phyloP scores from a whole-genome alignment of 2,329 filamentous ascomycete species.

The Xylaria arbuscula region DNA sequence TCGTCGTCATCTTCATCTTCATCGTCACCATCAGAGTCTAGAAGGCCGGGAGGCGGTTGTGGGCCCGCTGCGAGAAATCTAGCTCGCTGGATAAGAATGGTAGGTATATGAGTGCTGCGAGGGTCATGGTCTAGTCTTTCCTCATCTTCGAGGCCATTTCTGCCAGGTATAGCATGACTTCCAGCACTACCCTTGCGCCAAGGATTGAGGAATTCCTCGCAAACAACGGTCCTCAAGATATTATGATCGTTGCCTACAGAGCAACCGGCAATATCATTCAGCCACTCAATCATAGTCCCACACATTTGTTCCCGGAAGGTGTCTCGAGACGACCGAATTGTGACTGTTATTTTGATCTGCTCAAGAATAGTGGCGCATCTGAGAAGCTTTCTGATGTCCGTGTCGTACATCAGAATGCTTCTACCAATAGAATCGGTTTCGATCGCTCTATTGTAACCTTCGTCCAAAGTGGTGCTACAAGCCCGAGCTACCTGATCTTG shows the following conservation, averaged over 20 bases:
- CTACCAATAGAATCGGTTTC: constrained; percentile 91
- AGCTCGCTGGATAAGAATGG: constrained; percentile 53
- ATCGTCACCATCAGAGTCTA: constrained; percentile 61
- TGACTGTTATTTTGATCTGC: constrained; percentile 95
- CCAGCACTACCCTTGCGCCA: constrained; percentile 90
- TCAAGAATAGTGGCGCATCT: constrained; percentile 87
- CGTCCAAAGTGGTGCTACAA: constrained; percentile 76
- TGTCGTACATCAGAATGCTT: constrained; percentile 82
- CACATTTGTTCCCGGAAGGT: constrained; percentile 99
- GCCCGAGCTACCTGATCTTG: constrained; percentile 89
- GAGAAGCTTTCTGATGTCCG: constrained; percentile 78
- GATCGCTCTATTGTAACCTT: constrained; percentile 80
- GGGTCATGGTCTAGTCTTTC: constrained; percentile 67
- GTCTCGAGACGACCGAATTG: constrained; percentile 90
- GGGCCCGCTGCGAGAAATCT: constrained; percentile 47
- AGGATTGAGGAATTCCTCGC: constrained; percentile 87
- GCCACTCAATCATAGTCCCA: constrained; percentile 96
- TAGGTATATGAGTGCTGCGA: constrained; percentile 46
- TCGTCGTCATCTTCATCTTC: constrained; percentile 63
- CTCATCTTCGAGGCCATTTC: constrained; percentile 85
- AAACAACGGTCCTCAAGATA: constrained; percentile 83
- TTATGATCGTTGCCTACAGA: constrained; percentile 82
- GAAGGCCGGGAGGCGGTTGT: constrained; percentile 48
- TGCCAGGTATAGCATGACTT: constrained; percentile 80
- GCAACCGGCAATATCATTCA: constrained; percentile 91